These are phyloP conservation scores for Salix arbutifolia DNA, from an alignment of 345 rosid species.

Conservation along the genomic window DNA sequence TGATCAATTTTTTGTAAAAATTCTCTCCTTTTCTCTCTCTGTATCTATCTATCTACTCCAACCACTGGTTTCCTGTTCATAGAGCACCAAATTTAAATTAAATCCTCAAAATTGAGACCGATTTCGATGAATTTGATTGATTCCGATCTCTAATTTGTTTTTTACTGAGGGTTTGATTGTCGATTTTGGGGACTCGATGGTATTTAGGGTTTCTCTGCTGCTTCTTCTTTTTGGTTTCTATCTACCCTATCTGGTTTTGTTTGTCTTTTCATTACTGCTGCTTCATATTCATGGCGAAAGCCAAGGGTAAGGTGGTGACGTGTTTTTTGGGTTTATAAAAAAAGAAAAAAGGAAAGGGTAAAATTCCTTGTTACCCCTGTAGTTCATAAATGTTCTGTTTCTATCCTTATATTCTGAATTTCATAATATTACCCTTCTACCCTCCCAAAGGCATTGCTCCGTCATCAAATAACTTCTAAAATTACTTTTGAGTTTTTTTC, in stretches of 20 bases:
- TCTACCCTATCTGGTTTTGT: not conserved
- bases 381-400: not conserved
- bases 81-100: slow-evolving; percentile 5
- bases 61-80: slow-evolving; percentile 4
- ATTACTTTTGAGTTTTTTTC: too few relatives aligned
- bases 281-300: not conserved
- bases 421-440: not conserved
- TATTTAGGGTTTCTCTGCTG: not conserved
- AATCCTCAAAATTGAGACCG: slow-evolving; percentile 1
- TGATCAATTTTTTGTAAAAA: not conserved
- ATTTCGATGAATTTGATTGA: not conserved
- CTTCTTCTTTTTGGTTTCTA: not conserved
- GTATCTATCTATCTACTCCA: not conserved
- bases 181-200: not conserved
- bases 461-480: not conserved
- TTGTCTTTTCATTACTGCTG: not conserved
- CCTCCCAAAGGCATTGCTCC: not conserved
- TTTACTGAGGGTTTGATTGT: not conserved
- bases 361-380: not conserved
- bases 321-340: not conserved
- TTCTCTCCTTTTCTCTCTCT: not conserved
- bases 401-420: not conserved
- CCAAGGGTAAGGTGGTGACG: not conserved
- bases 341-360: not conserved
- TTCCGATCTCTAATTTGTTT: not conserved